Base-by-base conservation (phyloP, 2,329 filamentous ascomycete species). In the Neonectria neomacrospora region DNA sequence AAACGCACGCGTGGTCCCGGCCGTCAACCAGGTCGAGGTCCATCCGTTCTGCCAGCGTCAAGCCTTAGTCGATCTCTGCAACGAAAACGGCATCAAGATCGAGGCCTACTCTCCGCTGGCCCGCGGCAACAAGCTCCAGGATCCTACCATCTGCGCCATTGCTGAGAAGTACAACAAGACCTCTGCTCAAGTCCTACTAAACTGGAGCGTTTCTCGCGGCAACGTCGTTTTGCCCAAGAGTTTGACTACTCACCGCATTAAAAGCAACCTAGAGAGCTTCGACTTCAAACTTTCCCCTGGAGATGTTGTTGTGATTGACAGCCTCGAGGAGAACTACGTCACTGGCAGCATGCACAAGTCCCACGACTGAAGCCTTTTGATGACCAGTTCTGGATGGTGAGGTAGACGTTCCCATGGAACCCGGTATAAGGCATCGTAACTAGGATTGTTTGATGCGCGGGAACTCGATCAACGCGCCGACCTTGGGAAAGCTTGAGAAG, bases 151-250 rank as follows among this genome's bases (percentile, higher is more conserved):
- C 67, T 79, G 84, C 9, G 78, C 81, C 37, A 78, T 96, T 26
- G 84, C 90, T 8, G 82, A 86, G 73, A 91, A 92, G 78, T 93
- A 96, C 78, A 79, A 78, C 11, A 92, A 88, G 75, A 90, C 89
- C 1, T 86, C 90, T 8, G 91, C 89, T 9, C 92, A 96, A 79
- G 79, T 96, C 55, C 80, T 96, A 75, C 84, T 96, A 57, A 86
- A 91, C 67, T 96, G 92, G 93, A 91, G 88, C 65, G 79, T 94
- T 65, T 90, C 95, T 75, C 86, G 92, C 72, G 89, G 89, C 54
- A 91, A 89, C 73, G 87, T 93, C 47, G 88, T 90, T 8, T 80
- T 94, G 66, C 91, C 91, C 18, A 94, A 96, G 84, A 93, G 90
- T 76, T 81, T 86, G 61, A 87, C 82, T 61, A 81, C 84, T 72